A percentile compares a stretch with the other conserved stretches of the same genome.
phyloP scores from a whole-genome alignment of 2,329 filamentous ascomycete genomes.

The Lachnellula hyalina region DNA sequence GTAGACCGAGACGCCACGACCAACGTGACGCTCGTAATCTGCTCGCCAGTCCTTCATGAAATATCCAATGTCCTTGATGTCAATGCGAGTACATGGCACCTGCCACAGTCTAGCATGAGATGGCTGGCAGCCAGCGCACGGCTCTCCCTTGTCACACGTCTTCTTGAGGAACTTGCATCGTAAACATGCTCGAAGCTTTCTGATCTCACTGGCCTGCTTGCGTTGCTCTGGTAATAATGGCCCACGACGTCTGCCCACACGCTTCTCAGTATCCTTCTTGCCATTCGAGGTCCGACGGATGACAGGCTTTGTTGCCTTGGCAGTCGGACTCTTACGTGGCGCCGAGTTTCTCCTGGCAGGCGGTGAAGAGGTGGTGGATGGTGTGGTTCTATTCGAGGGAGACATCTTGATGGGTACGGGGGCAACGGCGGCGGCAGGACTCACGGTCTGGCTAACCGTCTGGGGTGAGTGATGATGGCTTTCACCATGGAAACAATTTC shows the following conservation, averaged over 20 bases:
- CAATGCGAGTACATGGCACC: slow-evolving; percentile 93
- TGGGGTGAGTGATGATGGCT: slow-evolving; percentile 43
- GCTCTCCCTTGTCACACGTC: slow-evolving; percentile 96
- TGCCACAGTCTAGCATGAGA: slow-evolving; percentile 95
- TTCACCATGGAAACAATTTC: slow-evolving; percentile 58
- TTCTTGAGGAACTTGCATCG: slow-evolving; percentile 99
- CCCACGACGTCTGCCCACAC: slow-evolving; percentile 83
- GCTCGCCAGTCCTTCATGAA: slow-evolving; percentile 99
- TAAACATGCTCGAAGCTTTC: slow-evolving; percentile 87
- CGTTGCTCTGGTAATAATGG: slow-evolving; percentile 89
- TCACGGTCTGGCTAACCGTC: slow-evolving; percentile 48
- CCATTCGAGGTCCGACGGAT: slow-evolving; percentile 70
- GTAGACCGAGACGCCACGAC: slow-evolving; percentile 80
- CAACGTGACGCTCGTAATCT: slow-evolving; percentile 88
- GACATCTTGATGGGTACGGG: slow-evolving; percentile 65
- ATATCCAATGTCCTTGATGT: slow-evolving; percentile 97
- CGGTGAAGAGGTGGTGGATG: slow-evolving; percentile 58
- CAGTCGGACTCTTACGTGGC: slow-evolving; percentile 54
- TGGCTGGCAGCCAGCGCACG: slow-evolving; percentile 90
- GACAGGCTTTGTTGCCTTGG: slow-evolving; percentile 79
- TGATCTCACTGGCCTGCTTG: slow-evolving; percentile 94
- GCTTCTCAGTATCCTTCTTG: slow-evolving; percentile 87
- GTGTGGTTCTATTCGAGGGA: slow-evolving; percentile 53
- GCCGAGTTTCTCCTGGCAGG: slow-evolving; percentile 63
- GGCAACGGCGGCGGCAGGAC: slow-evolving; percentile 55